Conservation (phyloP, 306 rosid species). For the Malus sylvestris region DNA sequence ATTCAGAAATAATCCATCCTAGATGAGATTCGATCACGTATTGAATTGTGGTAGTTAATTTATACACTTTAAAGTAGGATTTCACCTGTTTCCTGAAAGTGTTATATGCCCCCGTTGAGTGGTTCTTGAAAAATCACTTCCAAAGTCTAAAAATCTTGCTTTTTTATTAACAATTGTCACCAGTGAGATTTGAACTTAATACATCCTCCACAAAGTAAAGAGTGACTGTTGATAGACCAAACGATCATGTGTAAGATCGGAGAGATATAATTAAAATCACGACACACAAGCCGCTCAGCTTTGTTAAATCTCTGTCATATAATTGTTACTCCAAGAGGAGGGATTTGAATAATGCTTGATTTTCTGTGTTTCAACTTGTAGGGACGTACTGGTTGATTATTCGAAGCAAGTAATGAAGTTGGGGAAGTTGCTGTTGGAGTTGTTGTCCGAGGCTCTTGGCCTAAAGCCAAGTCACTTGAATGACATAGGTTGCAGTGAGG, state of each 20-base stretch:
- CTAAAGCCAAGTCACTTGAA: not conserved
- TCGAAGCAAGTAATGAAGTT: conserved; percentile 20
- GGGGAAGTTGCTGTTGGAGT: conserved; percentile 19
- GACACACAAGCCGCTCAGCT: not conserved
- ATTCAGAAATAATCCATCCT: not conserved
- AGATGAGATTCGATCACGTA: not conserved
- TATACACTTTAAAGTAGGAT: not conserved
- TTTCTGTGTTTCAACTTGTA: not conserved
- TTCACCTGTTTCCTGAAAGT: too few relatives aligned
- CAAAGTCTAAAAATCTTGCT: too few relatives aligned
- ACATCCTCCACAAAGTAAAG: not conserved
- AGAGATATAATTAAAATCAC: not conserved
- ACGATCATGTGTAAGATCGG: not conserved
- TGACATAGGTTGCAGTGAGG: conserved; percentile 11
- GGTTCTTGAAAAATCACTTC: too few relatives aligned
- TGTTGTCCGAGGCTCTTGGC: conserved; percentile 14
- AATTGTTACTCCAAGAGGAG: too few relatives aligned
- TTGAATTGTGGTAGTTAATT: not conserved
- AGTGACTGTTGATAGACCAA: not conserved
- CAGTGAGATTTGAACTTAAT: too few relatives aligned
- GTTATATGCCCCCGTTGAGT: too few relatives aligned
- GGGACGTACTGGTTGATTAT: not conserved
- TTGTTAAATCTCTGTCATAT: not conserved
- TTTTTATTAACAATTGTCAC: not conserved
- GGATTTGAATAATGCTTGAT: too few relatives aligned